Percentiles rank a stretch among this genome's conserved stretches.
phyloP scores from a whole-genome alignment of 2,329 filamentous ascomycete genomes.

The Apiospora arundinis region DNA sequence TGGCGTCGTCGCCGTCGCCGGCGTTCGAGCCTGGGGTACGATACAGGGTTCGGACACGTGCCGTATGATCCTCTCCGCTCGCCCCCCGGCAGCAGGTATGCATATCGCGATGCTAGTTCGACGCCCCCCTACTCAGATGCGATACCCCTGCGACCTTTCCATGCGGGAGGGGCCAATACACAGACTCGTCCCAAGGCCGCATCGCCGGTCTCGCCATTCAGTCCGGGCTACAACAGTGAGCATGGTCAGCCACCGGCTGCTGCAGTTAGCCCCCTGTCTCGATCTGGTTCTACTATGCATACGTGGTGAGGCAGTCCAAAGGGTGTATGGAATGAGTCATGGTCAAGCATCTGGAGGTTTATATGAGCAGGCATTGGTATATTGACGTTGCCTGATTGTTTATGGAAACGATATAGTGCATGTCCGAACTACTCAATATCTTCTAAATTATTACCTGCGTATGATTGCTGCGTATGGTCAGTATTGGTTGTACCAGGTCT shows the following conservation, averaged over 20 bases:
- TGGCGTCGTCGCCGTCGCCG: not conserved
- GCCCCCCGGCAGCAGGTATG: not conserved
- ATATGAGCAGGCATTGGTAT: too few species aligned
- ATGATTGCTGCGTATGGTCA: too few species aligned
- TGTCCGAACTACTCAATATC: too few species aligned
- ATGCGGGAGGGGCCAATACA: not conserved
- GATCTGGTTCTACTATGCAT: not conserved
- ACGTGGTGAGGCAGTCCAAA: not conserved
- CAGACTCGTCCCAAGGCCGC: not conserved
- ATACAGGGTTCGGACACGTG: not conserved
- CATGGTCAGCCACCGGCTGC: not conserved
- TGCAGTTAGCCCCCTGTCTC: not conserved
- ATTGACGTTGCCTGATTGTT: too few species aligned
- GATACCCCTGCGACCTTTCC: slow-evolving; percentile 4
- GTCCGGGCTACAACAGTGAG: not conserved
- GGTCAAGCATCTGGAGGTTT: too few species aligned
- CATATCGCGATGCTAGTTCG: not conserved
- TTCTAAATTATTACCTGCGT: too few species aligned
- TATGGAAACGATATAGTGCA: too few species aligned
- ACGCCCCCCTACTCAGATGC: not conserved
- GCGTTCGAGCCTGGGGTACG: not conserved
- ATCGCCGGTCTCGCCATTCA: not conserved
- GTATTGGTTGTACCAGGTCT: too few species aligned
- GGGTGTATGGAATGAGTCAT: not conserved
- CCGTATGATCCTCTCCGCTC: slow-evolving; percentile 10